phyloP scores from a whole-genome alignment of 2,329 filamentous ascomycete genomes.

The Colletotrichum theobromicola region DNA sequence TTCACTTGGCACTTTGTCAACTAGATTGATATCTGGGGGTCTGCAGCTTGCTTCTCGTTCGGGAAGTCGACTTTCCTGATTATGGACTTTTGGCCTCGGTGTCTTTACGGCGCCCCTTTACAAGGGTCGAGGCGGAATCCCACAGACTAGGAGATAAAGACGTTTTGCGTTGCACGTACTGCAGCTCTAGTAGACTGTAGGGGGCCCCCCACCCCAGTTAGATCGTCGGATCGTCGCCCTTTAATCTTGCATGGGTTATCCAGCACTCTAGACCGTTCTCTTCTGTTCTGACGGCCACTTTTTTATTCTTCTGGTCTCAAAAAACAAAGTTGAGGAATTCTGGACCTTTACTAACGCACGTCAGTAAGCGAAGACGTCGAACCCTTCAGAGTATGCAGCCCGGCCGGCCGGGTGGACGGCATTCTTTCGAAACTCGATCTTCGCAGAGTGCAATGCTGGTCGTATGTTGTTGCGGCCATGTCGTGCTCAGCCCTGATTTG shows the following conservation, averaged over 20 bases:
- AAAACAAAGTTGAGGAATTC: not conserved
- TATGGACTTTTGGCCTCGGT: not conserved
- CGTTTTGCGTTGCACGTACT: not conserved
- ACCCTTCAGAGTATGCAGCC: not conserved
- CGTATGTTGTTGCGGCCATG: not conserved
- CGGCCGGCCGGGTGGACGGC: not conserved
- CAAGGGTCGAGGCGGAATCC: not conserved
- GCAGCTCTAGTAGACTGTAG: not conserved
- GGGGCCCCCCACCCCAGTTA: not conserved
- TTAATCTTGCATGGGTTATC: not conserved
- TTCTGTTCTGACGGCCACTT: not conserved
- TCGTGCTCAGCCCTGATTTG: not conserved
- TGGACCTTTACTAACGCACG: not conserved
- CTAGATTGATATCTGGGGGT: not conserved
- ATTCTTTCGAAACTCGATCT: not conserved
- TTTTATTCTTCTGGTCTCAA: not conserved
- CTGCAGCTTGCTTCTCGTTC: not conserved
- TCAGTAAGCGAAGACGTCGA: not conserved
- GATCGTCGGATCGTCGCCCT: not conserved
- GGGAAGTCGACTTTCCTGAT: not conserved
- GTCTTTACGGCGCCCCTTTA: not conserved
- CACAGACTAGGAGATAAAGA: not conserved
- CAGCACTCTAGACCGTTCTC: not conserved
- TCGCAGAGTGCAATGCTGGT: not conserved
- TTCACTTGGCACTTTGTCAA: not conserved